Base-by-base conservation (phyloP, 805 yeast species). In the Metschnikowia continentalis region DNA sequence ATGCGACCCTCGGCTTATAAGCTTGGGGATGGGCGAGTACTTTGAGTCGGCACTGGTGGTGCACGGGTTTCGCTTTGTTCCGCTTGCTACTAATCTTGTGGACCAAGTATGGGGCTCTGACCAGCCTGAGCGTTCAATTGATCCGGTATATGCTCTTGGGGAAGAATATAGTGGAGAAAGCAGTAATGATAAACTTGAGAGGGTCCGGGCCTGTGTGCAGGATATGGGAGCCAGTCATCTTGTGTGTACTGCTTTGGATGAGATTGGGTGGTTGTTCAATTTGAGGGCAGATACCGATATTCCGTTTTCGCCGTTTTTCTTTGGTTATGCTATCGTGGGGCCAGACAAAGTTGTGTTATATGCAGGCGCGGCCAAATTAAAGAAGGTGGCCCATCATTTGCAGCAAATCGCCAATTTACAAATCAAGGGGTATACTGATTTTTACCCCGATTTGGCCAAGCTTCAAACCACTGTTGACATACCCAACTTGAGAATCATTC, bases 181-280 rank as follows among this genome's bases (percentile, higher is more conserved):
- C 15, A 61, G 70, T 14, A 58, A 60, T 32, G 58, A 59, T 17
- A 74, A 74, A 51, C 38, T 74, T n/a, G 32, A 48, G 7, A 52
- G 65, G 22, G 61, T 72, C 7, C 60, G 75, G 43, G 52, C 62
- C 0, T 56, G 62, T 10, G 66, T 82, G 61, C 46, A 51, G 3
- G 61, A 48, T 50, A 66, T 51, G 22, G 44, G 53, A 6, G 61
- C 59, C 2, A 53, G 64, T 4, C 66, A 61, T 41, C 73, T 88
- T 42, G 71, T 90, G 13, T 73, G 88, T 3, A 75, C 83, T n/a
- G 83, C 90, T 1, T 69, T 91, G 47, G 97, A 92, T 70, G 96
- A 91, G 58, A 81, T 90, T 54, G 94, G 96, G 6, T 91, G 97
- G 97, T 69, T 90, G 40, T 78, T 90, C 63, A 92, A 92, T 63